phyloP scores from a whole-genome alignment of 371 early-diverging fungal species.

The Mortierella sp. region DNA sequence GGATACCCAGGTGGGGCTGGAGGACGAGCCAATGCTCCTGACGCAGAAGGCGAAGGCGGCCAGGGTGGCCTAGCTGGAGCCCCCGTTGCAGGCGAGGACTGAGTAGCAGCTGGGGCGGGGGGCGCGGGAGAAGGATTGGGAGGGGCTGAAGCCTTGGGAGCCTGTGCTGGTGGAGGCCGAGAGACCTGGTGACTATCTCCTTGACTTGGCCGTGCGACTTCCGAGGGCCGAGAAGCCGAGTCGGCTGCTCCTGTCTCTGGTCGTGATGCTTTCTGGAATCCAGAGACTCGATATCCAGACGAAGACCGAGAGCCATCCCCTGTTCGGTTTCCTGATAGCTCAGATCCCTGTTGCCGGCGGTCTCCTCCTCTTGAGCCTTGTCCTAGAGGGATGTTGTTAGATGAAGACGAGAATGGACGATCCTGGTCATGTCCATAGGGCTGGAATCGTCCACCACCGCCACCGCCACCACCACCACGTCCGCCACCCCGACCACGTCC shows the following conservation, averaged over 20 bases:
- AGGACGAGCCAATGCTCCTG: background rate
- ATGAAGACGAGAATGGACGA: constrained; percentile 18
- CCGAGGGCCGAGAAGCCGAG: too few species aligned
- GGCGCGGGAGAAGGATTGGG: background rate
- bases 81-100: background rate
- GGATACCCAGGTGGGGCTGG: constrained; percentile 11
- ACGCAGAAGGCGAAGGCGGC: background rate
- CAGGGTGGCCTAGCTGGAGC: background rate
- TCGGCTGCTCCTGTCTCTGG: constrained; percentile 37
- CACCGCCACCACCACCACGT: constrained; percentile 32
- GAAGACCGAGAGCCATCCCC: constrained; percentile 13
- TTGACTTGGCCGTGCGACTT: background rate
- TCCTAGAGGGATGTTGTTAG: constrained; percentile 37
- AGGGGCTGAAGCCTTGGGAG: background rate
- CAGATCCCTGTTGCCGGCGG: constrained; percentile 5
- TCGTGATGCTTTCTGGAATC: constrained; percentile 42
- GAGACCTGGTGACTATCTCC: background rate
- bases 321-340: constrained; percentile 12
- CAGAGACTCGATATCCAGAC: constrained; percentile 45
- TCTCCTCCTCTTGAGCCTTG: constrained; percentile 21
- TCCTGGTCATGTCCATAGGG: constrained; percentile 17
- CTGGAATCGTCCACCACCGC: constrained; percentile 32
- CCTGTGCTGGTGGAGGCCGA: too few species aligned
- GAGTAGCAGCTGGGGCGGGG: background rate
- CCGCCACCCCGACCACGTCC: constrained; percentile 58